Conservation (phyloP, 2,329 filamentous ascomycete species). For the Paraphoma sp. region DNA sequence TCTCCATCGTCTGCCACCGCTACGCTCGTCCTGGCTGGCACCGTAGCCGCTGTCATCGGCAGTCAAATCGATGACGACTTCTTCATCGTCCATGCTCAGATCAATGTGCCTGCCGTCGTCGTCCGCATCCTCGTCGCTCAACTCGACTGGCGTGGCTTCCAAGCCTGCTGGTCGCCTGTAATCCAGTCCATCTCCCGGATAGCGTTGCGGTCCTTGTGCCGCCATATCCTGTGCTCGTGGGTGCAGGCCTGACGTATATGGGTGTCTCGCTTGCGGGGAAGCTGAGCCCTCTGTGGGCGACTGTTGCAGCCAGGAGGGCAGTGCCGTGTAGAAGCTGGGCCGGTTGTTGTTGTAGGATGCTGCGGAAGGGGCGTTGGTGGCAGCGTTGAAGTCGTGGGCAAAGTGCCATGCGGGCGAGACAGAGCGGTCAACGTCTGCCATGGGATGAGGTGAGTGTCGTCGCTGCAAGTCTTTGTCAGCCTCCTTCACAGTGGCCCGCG, state of each 20-base stretch:
- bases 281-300: not conserved
- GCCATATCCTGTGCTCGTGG: conserved; percentile 29
- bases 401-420: conserved; percentile 33
- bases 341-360: not conserved
- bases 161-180: conserved; percentile 59
- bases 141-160: conserved; percentile 45
- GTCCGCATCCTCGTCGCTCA: conserved; percentile 37
- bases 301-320: not conserved
- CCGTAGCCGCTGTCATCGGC: conserved; percentile 33
- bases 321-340: not conserved
- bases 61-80: conserved; percentile 41
- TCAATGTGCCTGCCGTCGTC: conserved; percentile 18
- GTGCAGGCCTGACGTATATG: conserved; percentile 25
- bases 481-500: not conserved
- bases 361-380: not conserved
- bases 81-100: conserved; percentile 7
- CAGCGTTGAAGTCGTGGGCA: not conserved
- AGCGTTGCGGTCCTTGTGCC: conserved; percentile 27
- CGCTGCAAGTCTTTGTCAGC: conserved; percentile 35
- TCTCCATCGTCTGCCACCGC: not conserved
- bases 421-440: conserved; percentile 37
- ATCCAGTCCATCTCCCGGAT: conserved; percentile 62
- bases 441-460: conserved; percentile 34
- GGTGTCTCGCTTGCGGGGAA: conserved; percentile 7
- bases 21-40: conserved; percentile 13